Percentiles rank a stretch among this genome's conserved stretches.
phyloP scores from a whole-genome alignment of 768 basidiomycete species.

The Trametes punicea region DNA sequence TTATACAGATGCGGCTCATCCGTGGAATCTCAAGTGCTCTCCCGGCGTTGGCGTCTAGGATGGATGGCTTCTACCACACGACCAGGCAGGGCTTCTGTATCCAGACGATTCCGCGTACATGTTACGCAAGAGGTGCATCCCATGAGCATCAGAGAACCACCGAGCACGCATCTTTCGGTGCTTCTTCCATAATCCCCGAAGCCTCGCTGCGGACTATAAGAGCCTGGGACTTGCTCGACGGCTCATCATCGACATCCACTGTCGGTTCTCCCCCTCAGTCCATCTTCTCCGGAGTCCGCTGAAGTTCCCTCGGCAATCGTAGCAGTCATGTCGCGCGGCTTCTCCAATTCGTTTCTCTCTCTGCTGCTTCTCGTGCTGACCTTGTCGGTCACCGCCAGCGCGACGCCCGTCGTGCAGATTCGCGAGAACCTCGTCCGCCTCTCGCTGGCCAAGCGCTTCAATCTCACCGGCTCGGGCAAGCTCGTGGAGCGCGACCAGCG shows the following conservation, averaged over 20 bases:
- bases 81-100: too few species aligned
- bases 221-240: neutral
- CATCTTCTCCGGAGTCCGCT: neutral
- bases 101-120: too few species aligned
- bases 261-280: conserved; percentile 9
- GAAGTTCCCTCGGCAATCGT: neutral
- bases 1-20: too few species aligned
- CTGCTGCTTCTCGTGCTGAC: conserved; percentile 25
- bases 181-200: neutral
- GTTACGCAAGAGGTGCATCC: too few species aligned
- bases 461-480: conserved; percentile 46
- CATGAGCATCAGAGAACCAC: too few species aligned
- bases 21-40: too few species aligned
- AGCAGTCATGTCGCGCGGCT: conserved; percentile 22
- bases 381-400: conserved; percentile 23
- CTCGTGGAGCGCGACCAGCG: conserved; percentile 50
- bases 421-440: conserved; percentile 34
- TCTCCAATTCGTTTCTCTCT: conserved; percentile 21
- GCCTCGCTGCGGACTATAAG: conserved; percentile 1
- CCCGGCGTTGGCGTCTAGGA: too few species aligned
- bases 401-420: conserved; percentile 20
- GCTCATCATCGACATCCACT: neutral
- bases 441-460: conserved; percentile 53
- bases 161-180: neutral
- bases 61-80: too few species aligned